These are phyloP conservation scores for Penicillium canariense DNA, from an alignment of 495 filamentous ascomycete genomes.

Conservation along the genomic window DNA sequence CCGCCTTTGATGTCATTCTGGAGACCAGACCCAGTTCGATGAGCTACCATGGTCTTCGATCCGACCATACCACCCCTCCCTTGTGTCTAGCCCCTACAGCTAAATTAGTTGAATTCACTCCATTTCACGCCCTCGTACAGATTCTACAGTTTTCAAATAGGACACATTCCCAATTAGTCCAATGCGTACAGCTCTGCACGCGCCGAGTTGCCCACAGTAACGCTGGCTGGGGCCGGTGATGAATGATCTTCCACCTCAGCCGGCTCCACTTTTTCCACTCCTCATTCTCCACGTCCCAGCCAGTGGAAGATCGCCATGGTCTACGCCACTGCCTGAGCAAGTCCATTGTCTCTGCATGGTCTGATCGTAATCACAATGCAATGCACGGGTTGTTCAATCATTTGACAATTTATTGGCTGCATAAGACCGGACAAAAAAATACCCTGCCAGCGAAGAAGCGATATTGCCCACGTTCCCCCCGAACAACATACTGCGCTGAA, in stretches of 20 bases:
- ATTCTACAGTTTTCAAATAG: no score
- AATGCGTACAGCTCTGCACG: background rate
- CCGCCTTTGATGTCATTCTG: conserved; percentile 30
- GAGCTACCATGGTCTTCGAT: conserved; percentile 14
- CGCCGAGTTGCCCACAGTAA: conserved; percentile 2
- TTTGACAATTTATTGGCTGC: no score
- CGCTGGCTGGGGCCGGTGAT: background rate
- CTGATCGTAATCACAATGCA: no score
- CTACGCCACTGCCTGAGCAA: background rate
- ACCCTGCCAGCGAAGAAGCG: no score
- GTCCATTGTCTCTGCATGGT: no score
- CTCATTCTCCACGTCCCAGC: conserved; percentile 12
- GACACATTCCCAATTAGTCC: background rate
- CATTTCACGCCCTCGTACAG: background rate
- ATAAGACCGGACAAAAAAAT: no score
- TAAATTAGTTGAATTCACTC: background rate
- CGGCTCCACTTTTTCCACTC: conserved; percentile 19
- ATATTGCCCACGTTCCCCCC: no score
- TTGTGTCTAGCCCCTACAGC: background rate
- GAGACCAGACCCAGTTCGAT: conserved; percentile 15
- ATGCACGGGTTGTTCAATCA: no score
- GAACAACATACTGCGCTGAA: background rate
- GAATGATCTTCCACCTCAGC: conserved; percentile 22
- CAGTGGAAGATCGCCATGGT: conserved; percentile 5
- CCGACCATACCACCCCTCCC: background rate